Percentiles rank a stretch among this genome's conserved stretches.
phyloP scores from a whole-genome alignment of 352 stramenopile species.

The Pythium oligandrum region DNA sequence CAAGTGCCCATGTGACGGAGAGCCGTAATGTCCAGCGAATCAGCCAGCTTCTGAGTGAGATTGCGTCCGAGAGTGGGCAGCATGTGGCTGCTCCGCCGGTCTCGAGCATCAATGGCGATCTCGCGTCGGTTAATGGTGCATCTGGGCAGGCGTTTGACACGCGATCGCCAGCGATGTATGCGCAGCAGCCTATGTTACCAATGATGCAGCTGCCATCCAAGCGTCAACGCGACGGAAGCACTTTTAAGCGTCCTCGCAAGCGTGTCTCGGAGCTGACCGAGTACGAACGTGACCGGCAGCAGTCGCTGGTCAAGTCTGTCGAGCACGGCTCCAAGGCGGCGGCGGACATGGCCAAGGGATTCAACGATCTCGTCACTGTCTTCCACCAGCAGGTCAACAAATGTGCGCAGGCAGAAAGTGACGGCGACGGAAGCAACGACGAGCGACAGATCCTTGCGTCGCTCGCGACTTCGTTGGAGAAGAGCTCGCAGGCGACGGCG shows the following conservation, averaged over 20 bases:
- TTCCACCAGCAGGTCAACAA: conserved; percentile 18
- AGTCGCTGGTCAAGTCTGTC: conserved; percentile 34
- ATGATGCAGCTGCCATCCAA: not conserved
- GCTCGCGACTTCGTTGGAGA: conserved; percentile 37
- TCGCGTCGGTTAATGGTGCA: not conserved
- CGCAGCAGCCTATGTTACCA: not conserved
- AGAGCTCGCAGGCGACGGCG: conserved; percentile 40
- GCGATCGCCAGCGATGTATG: not conserved
- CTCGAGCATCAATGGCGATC: not conserved
- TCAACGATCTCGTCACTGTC: conserved; percentile 19
- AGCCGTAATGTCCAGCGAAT: conserved; percentile 15
- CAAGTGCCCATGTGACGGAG: conserved; percentile 11
- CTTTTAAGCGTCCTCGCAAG: conserved; percentile 7
- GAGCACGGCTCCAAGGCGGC: conserved; percentile 46
- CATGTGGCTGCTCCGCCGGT: too few relatives aligned
- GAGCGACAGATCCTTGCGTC: conserved; percentile 18
- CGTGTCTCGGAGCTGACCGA: conserved; percentile 8
- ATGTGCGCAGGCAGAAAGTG: conserved; percentile 11
- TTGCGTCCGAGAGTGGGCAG: conserved; percentile 3
- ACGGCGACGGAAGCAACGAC: conserved; percentile 8
- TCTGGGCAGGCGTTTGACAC: not conserved
- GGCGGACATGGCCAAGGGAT: conserved; percentile 25
- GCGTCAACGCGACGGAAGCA: conserved; percentile 7
- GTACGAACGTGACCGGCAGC: conserved; percentile 19
- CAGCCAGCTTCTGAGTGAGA: conserved; percentile 17